Base-by-base conservation (phyloP, 2,329 filamentous ascomycete species). In the Penicillium sp. region DNA sequence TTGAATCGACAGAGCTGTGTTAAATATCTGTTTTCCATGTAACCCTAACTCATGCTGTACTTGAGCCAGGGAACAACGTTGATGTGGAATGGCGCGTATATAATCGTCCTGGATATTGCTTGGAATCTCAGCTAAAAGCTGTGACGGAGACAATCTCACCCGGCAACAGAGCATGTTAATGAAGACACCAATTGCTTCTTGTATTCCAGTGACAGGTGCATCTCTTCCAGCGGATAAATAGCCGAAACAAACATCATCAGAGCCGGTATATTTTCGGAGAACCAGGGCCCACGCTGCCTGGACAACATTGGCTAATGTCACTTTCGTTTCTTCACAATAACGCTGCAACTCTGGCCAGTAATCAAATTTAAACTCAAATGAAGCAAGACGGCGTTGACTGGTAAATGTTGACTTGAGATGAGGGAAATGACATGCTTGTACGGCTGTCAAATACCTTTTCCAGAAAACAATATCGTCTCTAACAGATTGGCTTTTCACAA, bases 91-190 rank as follows among this genome's bases (percentile, higher is more conserved):
- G 43, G 76, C 75, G 40, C 71, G 66, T 20, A 79, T 70, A 18
- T 79, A 77, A 55, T 81, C 74, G 12, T 68, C 66, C 43, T 81
- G 80, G 0, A 80, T 69, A 11, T 67, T 67, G 28, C 76, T 74
- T 0, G 80, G 67, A 0, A 76, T 65, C 11, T 77, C 72, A 2
- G 64, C 58, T 9, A 82, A 63, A 12, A 65, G 65, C 47, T 63
- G 70, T 54, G 47, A 71, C 55, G 62, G 68, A 54, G 48, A 67
- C 56, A 65, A 79, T 61, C 55, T 70, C 3, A 82, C 69, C 5
- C 77, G 74, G 57, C 76, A 81, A 47, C 81, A 77, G 2, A 84
- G 72, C 75, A 83, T 82, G 54, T 81, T 82, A 58, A 83, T 79
- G 48, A 83, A 79, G 14, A 72, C 69, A 3, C 79, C 79, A 45